Percentiles rank a stretch among this genome's conserved stretches.
phyloP scores from a whole-genome alignment of 1,284 basidiomycete species.

The Clitocybe nebularis region DNA sequence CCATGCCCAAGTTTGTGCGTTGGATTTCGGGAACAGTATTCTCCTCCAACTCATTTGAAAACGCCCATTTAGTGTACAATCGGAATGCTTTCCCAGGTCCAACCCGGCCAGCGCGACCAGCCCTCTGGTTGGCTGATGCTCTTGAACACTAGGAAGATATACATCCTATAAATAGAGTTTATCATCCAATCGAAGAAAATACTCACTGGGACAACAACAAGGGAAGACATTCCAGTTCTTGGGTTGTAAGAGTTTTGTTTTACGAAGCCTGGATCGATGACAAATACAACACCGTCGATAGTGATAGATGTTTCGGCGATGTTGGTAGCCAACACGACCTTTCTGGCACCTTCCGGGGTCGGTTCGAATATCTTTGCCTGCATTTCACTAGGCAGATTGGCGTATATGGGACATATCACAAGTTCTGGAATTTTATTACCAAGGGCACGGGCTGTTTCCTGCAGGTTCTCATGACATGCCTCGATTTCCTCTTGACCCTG shows the following conservation, averaged over 20 bases:
- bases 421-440: conserved; percentile 96
- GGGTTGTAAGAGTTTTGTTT: conserved; percentile 98
- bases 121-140: conserved; percentile 95
- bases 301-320: conserved; percentile 99
- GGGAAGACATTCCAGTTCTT: conserved; percentile 92
- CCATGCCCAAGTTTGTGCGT: conserved; percentile 95
- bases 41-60: conserved; percentile 91
- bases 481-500: conserved; percentile 99
- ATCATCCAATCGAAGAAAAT: conserved; percentile 2
- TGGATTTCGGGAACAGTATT: conserved; percentile 99
- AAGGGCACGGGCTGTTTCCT: conserved; percentile 91
- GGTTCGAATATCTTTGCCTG: conserved; percentile 99
- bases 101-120: conserved; percentile 95
- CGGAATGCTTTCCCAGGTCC: conserved; percentile 99
- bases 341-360: conserved; percentile 92
- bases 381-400: conserved; percentile 97
- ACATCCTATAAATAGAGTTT: conserved; percentile 7
- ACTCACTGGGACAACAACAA: conserved; percentile 88
- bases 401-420: conserved; percentile 96
- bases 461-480: conserved; percentile 91
- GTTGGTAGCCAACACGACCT: conserved; percentile 97
- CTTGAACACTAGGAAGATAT: conserved; percentile 72
- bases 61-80: conserved; percentile 96
- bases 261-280: conserved; percentile 96
- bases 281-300: conserved; percentile 96